Conservation (phyloP, 371 early-diverging fungal genomes). For the Globomyces sp. region DNA sequence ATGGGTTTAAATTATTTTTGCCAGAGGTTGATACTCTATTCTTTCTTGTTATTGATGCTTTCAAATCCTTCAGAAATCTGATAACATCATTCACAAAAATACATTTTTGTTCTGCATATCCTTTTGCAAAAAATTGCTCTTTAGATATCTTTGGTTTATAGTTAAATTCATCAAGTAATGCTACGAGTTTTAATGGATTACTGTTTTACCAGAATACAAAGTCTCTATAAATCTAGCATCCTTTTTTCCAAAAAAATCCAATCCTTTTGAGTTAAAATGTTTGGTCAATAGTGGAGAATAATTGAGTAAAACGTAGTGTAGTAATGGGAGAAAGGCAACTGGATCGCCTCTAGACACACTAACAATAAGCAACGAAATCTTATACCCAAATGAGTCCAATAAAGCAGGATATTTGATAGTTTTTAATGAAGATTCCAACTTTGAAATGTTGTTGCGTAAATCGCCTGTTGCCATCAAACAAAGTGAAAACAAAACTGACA, state of each 20-base stretch:
- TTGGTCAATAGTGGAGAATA: slow-evolving; percentile 30
- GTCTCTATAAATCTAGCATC: slow-evolving; percentile 48
- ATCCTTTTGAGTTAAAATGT: slow-evolving; percentile 30
- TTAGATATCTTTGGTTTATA: slow-evolving; percentile 41
- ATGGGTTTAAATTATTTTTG: too few species aligned
- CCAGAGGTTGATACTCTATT: neutral
- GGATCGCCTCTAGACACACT: slow-evolving; percentile 42
- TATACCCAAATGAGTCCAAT: neutral
- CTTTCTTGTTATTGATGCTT: neutral
- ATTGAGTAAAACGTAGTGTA: slow-evolving; percentile 49
- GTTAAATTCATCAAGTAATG: slow-evolving; percentile 48
- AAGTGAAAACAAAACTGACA: too few species aligned
- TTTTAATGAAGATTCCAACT: neutral
- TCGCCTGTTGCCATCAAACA: slow-evolving; percentile 12
- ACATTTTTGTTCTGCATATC: slow-evolving; percentile 53
- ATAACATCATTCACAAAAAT: slow-evolving; percentile 41
- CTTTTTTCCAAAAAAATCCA: slow-evolving; percentile 44
- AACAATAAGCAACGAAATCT: neutral
- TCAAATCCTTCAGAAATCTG: slow-evolving; percentile 14
- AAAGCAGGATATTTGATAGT: neutral
- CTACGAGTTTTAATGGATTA: neutral
- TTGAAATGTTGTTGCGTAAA: slow-evolving; percentile 9
- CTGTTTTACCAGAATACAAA: slow-evolving; percentile 27
- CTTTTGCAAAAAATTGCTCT: slow-evolving; percentile 48
- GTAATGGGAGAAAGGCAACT: slow-evolving; percentile 43